These are phyloP conservation scores for Albatrellus ellisii DNA, from an alignment of 768 basidiomycete species.

Conservation along the genomic window DNA sequence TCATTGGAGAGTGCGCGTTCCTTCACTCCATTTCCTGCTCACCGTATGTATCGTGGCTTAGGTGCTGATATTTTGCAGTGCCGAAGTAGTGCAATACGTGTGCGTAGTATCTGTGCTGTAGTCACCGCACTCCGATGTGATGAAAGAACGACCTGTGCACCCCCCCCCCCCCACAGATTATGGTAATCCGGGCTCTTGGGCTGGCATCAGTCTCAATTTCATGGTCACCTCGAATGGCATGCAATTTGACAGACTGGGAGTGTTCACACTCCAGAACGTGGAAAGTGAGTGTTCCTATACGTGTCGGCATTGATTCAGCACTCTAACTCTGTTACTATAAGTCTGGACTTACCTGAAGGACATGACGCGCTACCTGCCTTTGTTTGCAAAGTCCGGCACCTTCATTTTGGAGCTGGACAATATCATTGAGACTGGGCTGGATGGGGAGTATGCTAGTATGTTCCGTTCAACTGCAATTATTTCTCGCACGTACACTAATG, in stretches of 20 bases:
- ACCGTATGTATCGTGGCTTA: background rate
- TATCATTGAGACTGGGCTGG: constrained; percentile 38
- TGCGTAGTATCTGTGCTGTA: no score
- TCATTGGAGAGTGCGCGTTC: constrained; percentile 50
- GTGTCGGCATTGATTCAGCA: background rate
- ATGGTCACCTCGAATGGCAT: constrained; percentile 71
- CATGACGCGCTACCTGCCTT: constrained; percentile 55
- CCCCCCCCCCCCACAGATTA: constrained; percentile 60
- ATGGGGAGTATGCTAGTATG: constrained; percentile 60
- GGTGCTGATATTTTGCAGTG: constrained; percentile 56
- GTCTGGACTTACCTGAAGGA: constrained; percentile 75
- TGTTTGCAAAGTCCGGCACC: constrained; percentile 53
- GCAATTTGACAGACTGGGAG: constrained; percentile 59
- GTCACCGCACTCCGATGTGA: background rate
- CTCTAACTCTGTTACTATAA: constrained; percentile 30
- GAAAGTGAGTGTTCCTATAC: constrained; percentile 38
- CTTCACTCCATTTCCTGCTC: no score
- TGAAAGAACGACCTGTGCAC: background rate
- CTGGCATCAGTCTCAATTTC: constrained; percentile 61
- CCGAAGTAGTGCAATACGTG: constrained; percentile 27
- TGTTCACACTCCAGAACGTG: constrained; percentile 66
- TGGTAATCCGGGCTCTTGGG: constrained; percentile 59
- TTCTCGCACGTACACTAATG: background rate
- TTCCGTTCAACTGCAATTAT: background rate
- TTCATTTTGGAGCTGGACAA: constrained; percentile 71